Evolutionary conservation across 2,329 filamentous ascomycete genomes (phyloP).

Genomic region (Sporothrix schenckii): DNA sequence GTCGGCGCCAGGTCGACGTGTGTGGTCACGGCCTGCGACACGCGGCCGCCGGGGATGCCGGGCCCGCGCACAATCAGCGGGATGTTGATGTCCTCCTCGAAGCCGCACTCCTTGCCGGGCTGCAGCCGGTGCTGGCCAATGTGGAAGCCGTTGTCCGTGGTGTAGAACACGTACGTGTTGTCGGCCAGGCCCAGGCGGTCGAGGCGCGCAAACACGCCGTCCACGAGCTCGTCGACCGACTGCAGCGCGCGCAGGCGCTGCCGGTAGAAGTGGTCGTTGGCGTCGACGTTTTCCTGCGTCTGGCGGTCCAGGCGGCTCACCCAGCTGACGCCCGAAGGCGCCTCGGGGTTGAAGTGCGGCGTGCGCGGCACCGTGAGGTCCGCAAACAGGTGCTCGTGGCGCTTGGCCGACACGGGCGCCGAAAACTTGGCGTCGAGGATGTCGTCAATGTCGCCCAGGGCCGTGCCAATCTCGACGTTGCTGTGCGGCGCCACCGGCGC

Average conservation of each 20-base stretch:
- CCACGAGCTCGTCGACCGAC: conserved; percentile 59
- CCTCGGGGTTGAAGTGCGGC: conserved; percentile 66
- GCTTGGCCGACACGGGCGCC: conserved; percentile 59
- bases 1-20: conserved; percentile 68
- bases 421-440: conserved; percentile 40
- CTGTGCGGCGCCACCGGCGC: conserved; percentile 70
- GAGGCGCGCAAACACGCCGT: conserved; percentile 50
- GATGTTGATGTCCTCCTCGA: conserved; percentile 62
- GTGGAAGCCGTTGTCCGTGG: conserved; percentile 62
- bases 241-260: conserved; percentile 57
- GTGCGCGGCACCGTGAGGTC: conserved; percentile 63
- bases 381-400: conserved; percentile 65
- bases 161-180: conserved; percentile 62
- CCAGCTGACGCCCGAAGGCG: conserved; percentile 53
- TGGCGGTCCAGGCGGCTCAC: conserved; percentile 49
- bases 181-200: conserved; percentile 60
- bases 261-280: conserved; percentile 57
- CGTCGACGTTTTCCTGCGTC: conserved; percentile 48
- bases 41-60: conserved; percentile 50
- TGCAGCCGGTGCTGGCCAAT: conserved; percentile 61
- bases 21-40: conserved; percentile 53
- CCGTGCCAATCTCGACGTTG: conserved; percentile 47
- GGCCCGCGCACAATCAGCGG: conserved; percentile 64
- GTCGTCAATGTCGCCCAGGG: conserved; percentile 36
- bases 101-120: conserved; percentile 61